Evolutionary conservation across 352 stramenopile genomes (phyloP).

Genomic region (Phytopythium aichiense): DNA sequence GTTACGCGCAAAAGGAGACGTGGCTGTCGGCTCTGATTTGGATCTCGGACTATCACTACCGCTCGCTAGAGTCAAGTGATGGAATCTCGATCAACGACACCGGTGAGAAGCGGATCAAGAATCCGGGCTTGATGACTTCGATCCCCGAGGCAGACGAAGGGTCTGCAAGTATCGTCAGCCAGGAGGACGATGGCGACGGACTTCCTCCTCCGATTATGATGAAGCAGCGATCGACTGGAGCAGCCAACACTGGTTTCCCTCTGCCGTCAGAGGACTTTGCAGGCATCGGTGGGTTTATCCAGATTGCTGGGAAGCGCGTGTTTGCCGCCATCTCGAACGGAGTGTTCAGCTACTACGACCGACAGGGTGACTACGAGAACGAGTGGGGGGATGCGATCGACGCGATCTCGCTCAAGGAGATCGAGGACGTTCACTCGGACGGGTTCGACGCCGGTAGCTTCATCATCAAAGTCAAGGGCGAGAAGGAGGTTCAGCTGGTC

Average conservation of each 20-base stretch:
- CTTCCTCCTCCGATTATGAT: slow-evolving; percentile 2
- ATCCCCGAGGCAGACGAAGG: slow-evolving; percentile 42
- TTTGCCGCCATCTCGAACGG: slow-evolving; percentile 79
- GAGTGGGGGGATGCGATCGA: slow-evolving; percentile 85
- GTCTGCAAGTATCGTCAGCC: slow-evolving; percentile 21
- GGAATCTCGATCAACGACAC: slow-evolving; percentile 20
- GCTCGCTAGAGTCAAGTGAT: slow-evolving; percentile 19
- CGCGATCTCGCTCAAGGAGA: slow-evolving; percentile 71
- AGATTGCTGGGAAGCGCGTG: slow-evolving; percentile 53
- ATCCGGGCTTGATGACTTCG: slow-evolving; percentile 39
- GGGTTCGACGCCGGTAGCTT: slow-evolving; percentile 68
- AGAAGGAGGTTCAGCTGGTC: slow-evolving; percentile 70
- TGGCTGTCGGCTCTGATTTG: slow-evolving; percentile 84
- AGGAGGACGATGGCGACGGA: slow-evolving; percentile 20
- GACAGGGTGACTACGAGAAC: slow-evolving; percentile 72
- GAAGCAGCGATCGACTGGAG: slow-evolving; percentile 1
- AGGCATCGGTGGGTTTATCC: slow-evolving; percentile 59
- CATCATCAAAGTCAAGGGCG: slow-evolving; percentile 65
- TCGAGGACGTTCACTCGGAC: slow-evolving; percentile 78
- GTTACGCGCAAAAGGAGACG: slow-evolving; percentile 79
- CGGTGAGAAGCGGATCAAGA: slow-evolving; percentile 39
- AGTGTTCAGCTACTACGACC: slow-evolving; percentile 87
- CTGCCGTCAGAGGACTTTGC: slow-evolving; percentile 41
- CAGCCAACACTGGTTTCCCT: slow-evolving; percentile 8
- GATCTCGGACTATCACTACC: slow-evolving; percentile 84